Conservation (phyloP, 768 basidiomycete genomes). For the Termitomyces bulborhizus region DNA sequence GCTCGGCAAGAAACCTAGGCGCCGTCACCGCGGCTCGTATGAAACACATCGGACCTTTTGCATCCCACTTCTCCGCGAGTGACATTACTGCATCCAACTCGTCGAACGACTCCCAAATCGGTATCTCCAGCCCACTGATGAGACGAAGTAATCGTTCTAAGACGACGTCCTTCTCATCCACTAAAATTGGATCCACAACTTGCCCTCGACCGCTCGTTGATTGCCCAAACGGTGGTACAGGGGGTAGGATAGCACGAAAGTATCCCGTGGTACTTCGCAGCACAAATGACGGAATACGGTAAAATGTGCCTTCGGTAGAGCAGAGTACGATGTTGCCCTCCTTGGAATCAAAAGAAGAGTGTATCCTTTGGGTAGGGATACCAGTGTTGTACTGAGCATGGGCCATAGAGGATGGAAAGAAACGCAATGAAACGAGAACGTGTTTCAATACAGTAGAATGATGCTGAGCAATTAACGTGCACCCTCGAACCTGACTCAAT, state of each 20-base stretch:
- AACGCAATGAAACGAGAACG: neutral
- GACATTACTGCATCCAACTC: slow-evolving; percentile 30
- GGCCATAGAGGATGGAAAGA: neutral
- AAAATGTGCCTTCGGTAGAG: neutral
- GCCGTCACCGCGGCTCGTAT: slow-evolving; percentile 36
- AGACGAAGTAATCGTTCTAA: neutral
- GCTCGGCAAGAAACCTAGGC: slow-evolving; percentile 34
- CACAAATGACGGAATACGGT: neutral
- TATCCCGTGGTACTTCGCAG: neutral
- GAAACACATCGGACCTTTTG: slow-evolving; percentile 35
- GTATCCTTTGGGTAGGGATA: neutral
- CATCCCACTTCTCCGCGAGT: slow-evolving; percentile 41
- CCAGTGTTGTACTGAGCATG: neutral
- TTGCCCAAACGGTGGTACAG: neutral
- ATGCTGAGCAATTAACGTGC: neutral
- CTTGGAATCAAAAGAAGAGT: neutral
- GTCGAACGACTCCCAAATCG: slow-evolving; percentile 33
- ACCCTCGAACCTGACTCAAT: neutral
- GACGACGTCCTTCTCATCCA: neutral
- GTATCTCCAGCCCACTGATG: slow-evolving; percentile 23
- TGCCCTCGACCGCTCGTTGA: neutral
- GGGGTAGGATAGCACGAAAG: neutral
- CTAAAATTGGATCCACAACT: neutral
- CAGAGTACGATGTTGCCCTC: neutral
- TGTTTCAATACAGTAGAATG: neutral